Conservation (phyloP, 352 stramenopile genomes). For the Globisporangium spiculum region DNA sequence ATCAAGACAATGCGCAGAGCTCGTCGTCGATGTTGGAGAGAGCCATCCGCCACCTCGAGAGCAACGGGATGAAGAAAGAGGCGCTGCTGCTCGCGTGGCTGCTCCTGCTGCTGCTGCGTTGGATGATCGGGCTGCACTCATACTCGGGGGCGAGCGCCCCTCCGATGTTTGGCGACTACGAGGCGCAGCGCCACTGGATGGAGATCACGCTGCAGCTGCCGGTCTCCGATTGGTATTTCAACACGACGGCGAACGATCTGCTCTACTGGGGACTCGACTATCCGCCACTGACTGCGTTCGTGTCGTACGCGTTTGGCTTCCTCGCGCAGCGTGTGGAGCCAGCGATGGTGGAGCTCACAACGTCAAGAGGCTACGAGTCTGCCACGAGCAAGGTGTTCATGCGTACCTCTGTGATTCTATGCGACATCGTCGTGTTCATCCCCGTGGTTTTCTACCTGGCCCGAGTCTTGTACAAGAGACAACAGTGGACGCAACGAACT, state of each 20-base stretch:
- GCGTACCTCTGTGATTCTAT: slow-evolving; percentile 90
- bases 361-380: slow-evolving; percentile 85
- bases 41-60: slow-evolving; percentile 49
- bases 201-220: slow-evolving; percentile 95
- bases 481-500: slow-evolving; percentile 56
- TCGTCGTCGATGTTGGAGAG: slow-evolving; percentile 36
- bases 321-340: slow-evolving; percentile 80
- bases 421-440: slow-evolving; percentile 92
- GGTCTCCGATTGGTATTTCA: slow-evolving; percentile 95
- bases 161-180: slow-evolving; percentile 95
- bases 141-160: slow-evolving; percentile 78
- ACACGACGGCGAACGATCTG: slow-evolving; percentile 88
- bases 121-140: slow-evolving; percentile 73
- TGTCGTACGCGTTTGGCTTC: slow-evolving; percentile 80
- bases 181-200: slow-evolving; percentile 99
- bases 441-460: slow-evolving; percentile 49
- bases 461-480: slow-evolving; percentile 37
- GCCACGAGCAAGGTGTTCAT: slow-evolving; percentile 88
- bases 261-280: slow-evolving; percentile 99
- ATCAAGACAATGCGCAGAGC: not conserved
- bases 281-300: slow-evolving; percentile 93
- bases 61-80: slow-evolving; percentile 42
- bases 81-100: slow-evolving; percentile 52
- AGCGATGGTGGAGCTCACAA: slow-evolving; percentile 76
- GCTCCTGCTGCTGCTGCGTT: slow-evolving; percentile 61